Evolutionary conservation across 2,329 filamentous ascomycete genomes (phyloP).

Genomic region (Clarireedia homoeocarpa): DNA sequence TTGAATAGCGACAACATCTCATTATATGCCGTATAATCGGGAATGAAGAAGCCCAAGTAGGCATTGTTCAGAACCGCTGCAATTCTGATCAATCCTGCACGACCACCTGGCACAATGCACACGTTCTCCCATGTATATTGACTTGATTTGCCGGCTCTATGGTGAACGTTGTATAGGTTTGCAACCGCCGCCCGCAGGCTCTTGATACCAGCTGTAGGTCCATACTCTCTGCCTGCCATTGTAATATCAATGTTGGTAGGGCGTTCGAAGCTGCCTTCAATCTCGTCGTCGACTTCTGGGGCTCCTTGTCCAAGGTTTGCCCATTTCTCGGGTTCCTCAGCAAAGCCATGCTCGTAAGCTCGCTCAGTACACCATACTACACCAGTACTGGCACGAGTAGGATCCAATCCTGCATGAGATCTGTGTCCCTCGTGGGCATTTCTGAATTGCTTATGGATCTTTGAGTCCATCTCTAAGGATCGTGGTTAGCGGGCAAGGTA

Average conservation of each 20-base stretch:
- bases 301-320: constrained; percentile 92
- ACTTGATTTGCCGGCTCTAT: constrained; percentile 77
- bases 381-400: constrained; percentile 80
- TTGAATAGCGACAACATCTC: constrained; percentile 95
- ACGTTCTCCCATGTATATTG: constrained; percentile 98
- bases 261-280: constrained; percentile 78
- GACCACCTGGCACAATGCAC: constrained; percentile 87
- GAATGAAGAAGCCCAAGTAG: constrained; percentile 89
- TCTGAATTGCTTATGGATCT: constrained; percentile 83
- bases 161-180: constrained; percentile 85
- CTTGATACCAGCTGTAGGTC: constrained; percentile 90
- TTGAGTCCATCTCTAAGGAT: constrained; percentile 64
- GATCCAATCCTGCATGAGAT: constrained; percentile 84
- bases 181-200: constrained; percentile 83
- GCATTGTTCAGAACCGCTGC: constrained; percentile 89
- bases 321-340: constrained; percentile 75
- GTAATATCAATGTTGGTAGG: constrained; percentile 72
- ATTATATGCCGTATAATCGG: constrained; percentile 94
- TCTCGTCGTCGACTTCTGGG: constrained; percentile 89
- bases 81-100: constrained; percentile 88
- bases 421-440: constrained; percentile 85
- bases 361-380: constrained; percentile 91
- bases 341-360: constrained; percentile 80
- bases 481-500: background rate
- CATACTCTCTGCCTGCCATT: constrained; percentile 77